phyloP scores from a whole-genome alignment of 805 yeast species.

The Candida rishiriensis region DNA sequence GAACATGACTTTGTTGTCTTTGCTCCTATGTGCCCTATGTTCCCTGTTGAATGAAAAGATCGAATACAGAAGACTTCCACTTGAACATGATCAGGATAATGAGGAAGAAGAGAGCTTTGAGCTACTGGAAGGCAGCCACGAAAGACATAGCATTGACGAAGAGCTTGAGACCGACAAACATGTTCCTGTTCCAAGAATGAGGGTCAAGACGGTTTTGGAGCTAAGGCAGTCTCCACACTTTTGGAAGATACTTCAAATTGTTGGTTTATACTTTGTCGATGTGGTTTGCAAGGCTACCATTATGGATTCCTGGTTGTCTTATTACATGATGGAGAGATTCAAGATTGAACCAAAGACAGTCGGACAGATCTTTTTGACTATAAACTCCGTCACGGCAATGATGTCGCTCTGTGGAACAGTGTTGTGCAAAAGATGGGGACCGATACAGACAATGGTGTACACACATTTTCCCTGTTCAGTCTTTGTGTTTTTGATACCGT shows the following conservation, averaged over 20 bases:
- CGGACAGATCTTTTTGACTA: constrained; percentile 37
- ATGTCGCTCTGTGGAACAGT: constrained; percentile 40
- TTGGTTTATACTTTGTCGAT: constrained; percentile 38
- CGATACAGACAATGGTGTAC: constrained; percentile 40
- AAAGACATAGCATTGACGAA: constrained; percentile 4
- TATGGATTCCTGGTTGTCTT: constrained; percentile 44
- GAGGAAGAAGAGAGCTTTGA: not conserved
- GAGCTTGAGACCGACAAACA: constrained; percentile 24
- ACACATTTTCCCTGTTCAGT: constrained; percentile 42
- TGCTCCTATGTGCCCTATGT: constrained; percentile 17
- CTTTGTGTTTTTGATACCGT: constrained; percentile 35
- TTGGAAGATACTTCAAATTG: constrained; percentile 26
- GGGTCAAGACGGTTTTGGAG: not conserved
- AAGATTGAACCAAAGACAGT: constrained; percentile 30
- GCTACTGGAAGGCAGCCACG: constrained; percentile 1
- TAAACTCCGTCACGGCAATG: constrained; percentile 35
- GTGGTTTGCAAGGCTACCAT: constrained; percentile 40
- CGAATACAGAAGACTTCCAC: constrained; percentile 3
- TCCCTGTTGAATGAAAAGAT: constrained; percentile 9
- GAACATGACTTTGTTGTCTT: constrained; percentile 23
- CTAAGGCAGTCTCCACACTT: constrained; percentile 10
- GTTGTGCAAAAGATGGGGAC: constrained; percentile 40
- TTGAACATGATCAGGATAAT: no score
- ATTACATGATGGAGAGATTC: constrained; percentile 36
- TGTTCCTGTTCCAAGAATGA: constrained; percentile 11